phyloP scores from a whole-genome alignment of 495 filamentous ascomycete species.

The Platismatia glauca region DNA sequence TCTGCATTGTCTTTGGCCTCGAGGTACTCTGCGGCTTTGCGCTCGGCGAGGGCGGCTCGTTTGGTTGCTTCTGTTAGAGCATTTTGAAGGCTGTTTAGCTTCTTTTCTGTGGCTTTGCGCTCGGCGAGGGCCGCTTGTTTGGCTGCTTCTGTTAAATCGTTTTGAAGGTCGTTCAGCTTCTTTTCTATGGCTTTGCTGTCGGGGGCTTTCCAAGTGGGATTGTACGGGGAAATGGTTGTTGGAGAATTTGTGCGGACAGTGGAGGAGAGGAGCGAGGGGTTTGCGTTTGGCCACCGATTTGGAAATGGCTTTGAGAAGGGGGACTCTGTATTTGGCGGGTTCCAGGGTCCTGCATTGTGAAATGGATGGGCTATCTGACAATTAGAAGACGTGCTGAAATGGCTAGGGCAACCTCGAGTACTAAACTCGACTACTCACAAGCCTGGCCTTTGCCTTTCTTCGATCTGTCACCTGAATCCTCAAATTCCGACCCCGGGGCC shows the following conservation, averaged over 20 bases:
- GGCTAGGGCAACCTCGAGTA: background rate
- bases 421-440: background rate
- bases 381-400: background rate
- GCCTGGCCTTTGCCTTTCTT: background rate
- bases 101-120: too few relatives aligned
- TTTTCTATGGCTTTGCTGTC: background rate
- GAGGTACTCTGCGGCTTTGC: background rate
- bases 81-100: too few relatives aligned
- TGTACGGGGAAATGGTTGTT: background rate
- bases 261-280: background rate
- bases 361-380: background rate
- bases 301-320: background rate
- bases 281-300: background rate
- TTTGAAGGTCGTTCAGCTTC: too few relatives aligned
- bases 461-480: background rate
- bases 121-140: background rate
- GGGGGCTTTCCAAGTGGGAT: background rate
- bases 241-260: background rate
- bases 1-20: background rate
- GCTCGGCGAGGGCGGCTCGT: background rate
- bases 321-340: background rate
- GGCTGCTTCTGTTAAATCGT: background rate
- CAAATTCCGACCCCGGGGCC: background rate
- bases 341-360: background rate
- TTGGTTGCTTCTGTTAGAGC: background rate